Conservation (phyloP, 78 protist genomes). For the Speleostelium caveatum region DNA sequence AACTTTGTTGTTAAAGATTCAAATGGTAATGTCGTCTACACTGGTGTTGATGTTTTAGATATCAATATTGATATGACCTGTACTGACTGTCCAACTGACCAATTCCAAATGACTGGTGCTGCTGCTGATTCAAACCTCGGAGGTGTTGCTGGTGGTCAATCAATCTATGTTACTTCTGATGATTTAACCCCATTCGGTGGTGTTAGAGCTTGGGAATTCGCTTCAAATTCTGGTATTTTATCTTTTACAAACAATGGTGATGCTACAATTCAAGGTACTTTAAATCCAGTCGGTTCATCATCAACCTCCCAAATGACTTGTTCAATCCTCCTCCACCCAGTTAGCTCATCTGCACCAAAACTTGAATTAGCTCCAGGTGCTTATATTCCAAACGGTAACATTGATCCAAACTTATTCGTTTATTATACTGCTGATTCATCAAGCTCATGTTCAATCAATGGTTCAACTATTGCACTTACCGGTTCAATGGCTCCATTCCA, state of each 20-base stretch:
- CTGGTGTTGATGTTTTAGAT: slow-evolving; percentile 12
- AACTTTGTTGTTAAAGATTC: neutral
- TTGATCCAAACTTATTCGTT: slow-evolving; percentile 35
- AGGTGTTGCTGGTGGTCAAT: slow-evolving; percentile 16
- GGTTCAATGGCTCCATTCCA: slow-evolving; percentile 18
- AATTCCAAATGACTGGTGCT: neutral
- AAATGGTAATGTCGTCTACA: neutral
- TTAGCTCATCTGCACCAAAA: neutral
- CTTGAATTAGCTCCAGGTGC: neutral
- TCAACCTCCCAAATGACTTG: neutral
- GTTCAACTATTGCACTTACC: neutral
- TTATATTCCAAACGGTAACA: slow-evolving; percentile 1
- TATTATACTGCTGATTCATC: slow-evolving; percentile 13
- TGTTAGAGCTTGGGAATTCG: neutral
- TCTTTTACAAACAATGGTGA: neutral
- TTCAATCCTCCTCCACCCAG: neutral
- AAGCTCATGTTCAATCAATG: neutral
- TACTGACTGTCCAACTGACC: neutral
- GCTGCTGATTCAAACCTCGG: neutral
- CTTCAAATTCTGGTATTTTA: neutral
- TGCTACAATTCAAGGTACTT: neutral
- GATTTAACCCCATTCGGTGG: slow-evolving; percentile 22
- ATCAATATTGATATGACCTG: slow-evolving; percentile 56
- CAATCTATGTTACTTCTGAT: neutral
- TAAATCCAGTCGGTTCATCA: neutral